Percentiles rank a stretch among this genome's conserved stretches.
Conservation (phyloP, 805 yeast species). For the Saccharomyces jurei region DNA sequence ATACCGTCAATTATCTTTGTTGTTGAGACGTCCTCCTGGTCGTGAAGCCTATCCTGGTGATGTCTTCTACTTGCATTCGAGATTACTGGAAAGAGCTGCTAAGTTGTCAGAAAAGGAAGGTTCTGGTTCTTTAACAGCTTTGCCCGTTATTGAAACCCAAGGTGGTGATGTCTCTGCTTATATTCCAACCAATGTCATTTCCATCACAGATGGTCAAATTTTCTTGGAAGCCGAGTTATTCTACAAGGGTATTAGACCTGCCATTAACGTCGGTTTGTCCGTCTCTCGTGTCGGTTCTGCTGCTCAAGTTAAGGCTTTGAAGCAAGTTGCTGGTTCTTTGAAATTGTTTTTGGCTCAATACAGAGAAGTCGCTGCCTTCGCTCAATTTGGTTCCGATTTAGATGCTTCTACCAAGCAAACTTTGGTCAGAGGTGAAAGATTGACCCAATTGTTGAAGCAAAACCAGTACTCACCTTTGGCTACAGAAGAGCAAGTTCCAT, state of each 20-base stretch:
- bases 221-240: constrained; percentile 98
- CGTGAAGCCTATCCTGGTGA: constrained; percentile 97
- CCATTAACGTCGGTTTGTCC: constrained; percentile 98
- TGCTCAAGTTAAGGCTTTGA: constrained; percentile 99
- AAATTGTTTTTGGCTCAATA: constrained; percentile 99
- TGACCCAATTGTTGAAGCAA: constrained; percentile 97
- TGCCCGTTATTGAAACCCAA: constrained; percentile 95
- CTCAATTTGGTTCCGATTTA: constrained; percentile 99
- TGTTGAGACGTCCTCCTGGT: constrained; percentile 96
- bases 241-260: constrained; percentile 99
- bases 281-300: constrained; percentile 99
- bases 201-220: constrained; percentile 96
- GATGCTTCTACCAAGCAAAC: constrained; percentile 99
- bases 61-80: constrained; percentile 91
- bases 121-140: constrained; percentile 91
- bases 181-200: constrained; percentile 95
- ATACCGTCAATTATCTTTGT: constrained; percentile 96
- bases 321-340: constrained; percentile 99
- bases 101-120: constrained; percentile 87
- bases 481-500: constrained; percentile 98
- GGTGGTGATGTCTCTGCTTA: constrained; percentile 99
- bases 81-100: constrained; percentile 95
- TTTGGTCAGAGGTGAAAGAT: constrained; percentile 99
- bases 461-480: constrained; percentile 93
- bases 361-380: constrained; percentile 99